A percentile compares a stretch with the other conserved stretches of the same genome.
phyloP scores from a whole-genome alignment of 345 rosid genomes.

The Acer campestre region DNA sequence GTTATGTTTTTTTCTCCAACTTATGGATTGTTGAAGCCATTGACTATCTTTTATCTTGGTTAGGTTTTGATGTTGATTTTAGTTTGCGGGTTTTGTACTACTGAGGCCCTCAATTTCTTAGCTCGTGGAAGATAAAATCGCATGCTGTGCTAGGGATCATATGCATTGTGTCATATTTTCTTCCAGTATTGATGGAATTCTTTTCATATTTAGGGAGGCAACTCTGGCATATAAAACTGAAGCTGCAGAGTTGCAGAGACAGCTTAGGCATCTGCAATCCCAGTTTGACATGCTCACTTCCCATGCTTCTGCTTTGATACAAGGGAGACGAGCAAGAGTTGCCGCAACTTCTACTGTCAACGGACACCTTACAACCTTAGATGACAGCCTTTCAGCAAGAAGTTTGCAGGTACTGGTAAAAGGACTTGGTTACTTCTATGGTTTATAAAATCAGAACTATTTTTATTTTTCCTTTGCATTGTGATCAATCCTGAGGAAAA shows the following conservation, averaged over 20 bases:
- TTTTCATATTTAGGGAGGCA: slow-evolving; percentile 61
- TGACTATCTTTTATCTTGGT: not conserved
- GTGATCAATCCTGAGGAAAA: slow-evolving; percentile 2
- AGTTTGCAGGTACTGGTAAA: slow-evolving; percentile 60
- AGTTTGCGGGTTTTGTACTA: not conserved
- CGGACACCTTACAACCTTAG: slow-evolving; percentile 74
- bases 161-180: no score
- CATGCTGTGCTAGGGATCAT: not conserved
- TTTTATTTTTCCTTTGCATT: not conserved
- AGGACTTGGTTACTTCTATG: not conserved
- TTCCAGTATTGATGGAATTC: slow-evolving; percentile 19
- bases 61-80: not conserved
- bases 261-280: slow-evolving; percentile 79
- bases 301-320: slow-evolving; percentile 82
- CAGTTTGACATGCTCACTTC: slow-evolving; percentile 80
- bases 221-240: slow-evolving; percentile 73
- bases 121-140: not conserved
- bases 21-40: not conserved
- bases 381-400: slow-evolving; percentile 81
- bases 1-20: not conserved
- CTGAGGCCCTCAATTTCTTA: not conserved
- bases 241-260: slow-evolving; percentile 85
- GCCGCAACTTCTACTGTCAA: slow-evolving; percentile 85
- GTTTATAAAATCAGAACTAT: slow-evolving; percentile 2
- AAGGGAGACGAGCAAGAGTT: slow-evolving; percentile 93